These are phyloP conservation scores for Alternaria brassicicola DNA, from an alignment of 2,329 filamentous ascomycete genomes.

Conservation along the genomic window DNA sequence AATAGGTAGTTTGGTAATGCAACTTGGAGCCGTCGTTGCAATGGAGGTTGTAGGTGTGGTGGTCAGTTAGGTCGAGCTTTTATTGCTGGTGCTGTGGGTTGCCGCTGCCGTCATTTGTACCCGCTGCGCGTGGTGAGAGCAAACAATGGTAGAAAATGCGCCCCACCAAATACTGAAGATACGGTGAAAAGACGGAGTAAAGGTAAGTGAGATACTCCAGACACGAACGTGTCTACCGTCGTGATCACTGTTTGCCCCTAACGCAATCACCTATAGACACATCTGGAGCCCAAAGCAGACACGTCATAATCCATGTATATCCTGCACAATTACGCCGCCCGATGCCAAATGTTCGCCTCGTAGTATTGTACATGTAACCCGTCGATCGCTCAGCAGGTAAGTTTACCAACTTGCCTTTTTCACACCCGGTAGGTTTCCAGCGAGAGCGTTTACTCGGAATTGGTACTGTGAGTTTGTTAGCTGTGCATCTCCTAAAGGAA, in stretches of 20 bases:
- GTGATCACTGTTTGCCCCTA: not conserved
- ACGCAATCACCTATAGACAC: not conserved
- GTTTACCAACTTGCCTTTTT: constrained; percentile 93
- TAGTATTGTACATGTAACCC: constrained; percentile 21
- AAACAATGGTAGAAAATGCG: constrained; percentile 18
- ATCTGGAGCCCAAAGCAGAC: constrained; percentile 1
- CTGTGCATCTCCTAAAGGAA: not conserved
- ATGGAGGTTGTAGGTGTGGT: not conserved
- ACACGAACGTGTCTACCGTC: not conserved
- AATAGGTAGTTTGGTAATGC: not conserved
- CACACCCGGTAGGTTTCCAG: constrained; percentile 86
- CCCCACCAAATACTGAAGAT: not conserved
- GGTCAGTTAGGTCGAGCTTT: not conserved
- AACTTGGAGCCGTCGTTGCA: not conserved
- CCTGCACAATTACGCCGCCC: constrained; percentile 35
- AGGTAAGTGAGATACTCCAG: not conserved
- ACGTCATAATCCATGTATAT: constrained; percentile 20
- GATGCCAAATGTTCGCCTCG: constrained; percentile 28
- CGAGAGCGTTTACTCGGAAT: constrained; percentile 88
- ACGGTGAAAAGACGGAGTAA: not conserved
- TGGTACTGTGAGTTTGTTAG: constrained; percentile 70
- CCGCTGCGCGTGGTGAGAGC: constrained; percentile 22
- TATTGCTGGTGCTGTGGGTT: not conserved
- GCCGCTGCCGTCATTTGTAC: constrained; percentile 15
- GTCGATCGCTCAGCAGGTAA: not conserved